Evolutionary conservation across 495 filamentous ascomycete species (phyloP), one percentile per base, ranked within the genome.

Genomic region (Clavariopsis aquatica): DNA sequence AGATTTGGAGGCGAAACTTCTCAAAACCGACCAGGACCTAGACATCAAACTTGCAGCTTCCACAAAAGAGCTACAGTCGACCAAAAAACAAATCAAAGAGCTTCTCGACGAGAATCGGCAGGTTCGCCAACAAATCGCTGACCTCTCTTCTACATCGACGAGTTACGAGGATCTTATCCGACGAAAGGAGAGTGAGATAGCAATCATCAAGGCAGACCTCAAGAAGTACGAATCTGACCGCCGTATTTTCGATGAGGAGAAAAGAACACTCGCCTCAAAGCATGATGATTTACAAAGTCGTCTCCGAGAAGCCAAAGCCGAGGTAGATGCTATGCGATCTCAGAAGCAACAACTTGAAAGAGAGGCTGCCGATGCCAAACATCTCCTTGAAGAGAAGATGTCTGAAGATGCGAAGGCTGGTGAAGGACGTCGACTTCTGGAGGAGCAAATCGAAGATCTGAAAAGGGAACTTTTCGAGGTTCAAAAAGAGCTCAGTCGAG

Each of bases 91-190:
- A 67, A 83, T 91, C 62, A 85, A 86, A 41, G 90, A 94, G 27
- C 82, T 96, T 5, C 67, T 85, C 3, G 87, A 85, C 7, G 93
- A 98, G 66, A 95, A 98, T 69, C 84, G 85, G 15, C 84, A 88
- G n/a, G 83, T 96, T 28, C 84, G 93, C 15, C 85, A 93, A 63
- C 92, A 97, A 66, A 84, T 98, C 41, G 82, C 88, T 0, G 89
- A 96, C 68, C 81, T 98, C 10, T 93, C 94, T 1, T 84, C 89
- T 24, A 98, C 95, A 0, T 98, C 94, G 0, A 96, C 93, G 0
- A 86, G 89, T 67, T 98, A 96, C 64, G 94, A 98, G 73, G 94
- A 97, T 70, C 83, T 97, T 54, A 86, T 98, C 19, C 80, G 91
- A 23, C 87, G 89, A 53, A 98, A 98, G 73, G 95, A 98, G 70